phyloP scores from a whole-genome alignment of 768 basidiomycete genomes.

The Leccinum ochraceum region DNA sequence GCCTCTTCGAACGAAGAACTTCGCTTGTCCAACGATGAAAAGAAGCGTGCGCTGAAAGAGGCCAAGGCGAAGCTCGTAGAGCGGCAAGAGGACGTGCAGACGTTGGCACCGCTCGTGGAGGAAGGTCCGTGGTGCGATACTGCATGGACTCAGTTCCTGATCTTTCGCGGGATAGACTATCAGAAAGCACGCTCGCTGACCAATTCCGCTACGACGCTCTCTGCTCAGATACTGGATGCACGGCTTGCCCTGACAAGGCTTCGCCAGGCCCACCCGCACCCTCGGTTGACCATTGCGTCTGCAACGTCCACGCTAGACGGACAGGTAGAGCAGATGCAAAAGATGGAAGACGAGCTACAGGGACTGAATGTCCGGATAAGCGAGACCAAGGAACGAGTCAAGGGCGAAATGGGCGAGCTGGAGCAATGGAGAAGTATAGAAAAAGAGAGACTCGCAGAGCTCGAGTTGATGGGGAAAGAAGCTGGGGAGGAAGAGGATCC shows the following conservation, averaged over 20 bases:
- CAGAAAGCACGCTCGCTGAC: constrained; percentile 52
- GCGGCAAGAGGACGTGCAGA: constrained; percentile 60
- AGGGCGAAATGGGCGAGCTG: constrained; percentile 52
- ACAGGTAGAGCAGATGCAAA: constrained; percentile 81
- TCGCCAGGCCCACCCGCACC: constrained; percentile 76
- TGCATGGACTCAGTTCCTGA: background rate
- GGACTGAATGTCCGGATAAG: constrained; percentile 50
- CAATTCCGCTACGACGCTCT: constrained; percentile 55
- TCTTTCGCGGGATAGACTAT: constrained; percentile 48
- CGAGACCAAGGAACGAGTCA: constrained; percentile 61
- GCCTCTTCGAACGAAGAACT: constrained; percentile 78
- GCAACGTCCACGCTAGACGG: constrained; percentile 73
- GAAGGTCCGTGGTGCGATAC: constrained; percentile 45
- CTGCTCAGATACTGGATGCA: constrained; percentile 81
- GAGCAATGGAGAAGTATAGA: constrained; percentile 65
- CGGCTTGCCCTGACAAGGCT: constrained; percentile 78
- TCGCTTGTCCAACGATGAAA: constrained; percentile 57
- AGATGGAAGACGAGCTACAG: constrained; percentile 66
- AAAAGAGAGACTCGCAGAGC: constrained; percentile 59
- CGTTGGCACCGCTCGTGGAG: constrained; percentile 67
- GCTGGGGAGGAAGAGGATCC: constrained; percentile 63
- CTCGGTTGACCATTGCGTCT: constrained; percentile 73
- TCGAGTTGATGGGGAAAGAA: constrained; percentile 52
- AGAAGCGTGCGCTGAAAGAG: constrained; percentile 67
- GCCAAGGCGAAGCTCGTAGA: constrained; percentile 64